phyloP scores from a whole-genome alignment of 257 asterid species.

The Fraxinus pennsylvanica region DNA sequence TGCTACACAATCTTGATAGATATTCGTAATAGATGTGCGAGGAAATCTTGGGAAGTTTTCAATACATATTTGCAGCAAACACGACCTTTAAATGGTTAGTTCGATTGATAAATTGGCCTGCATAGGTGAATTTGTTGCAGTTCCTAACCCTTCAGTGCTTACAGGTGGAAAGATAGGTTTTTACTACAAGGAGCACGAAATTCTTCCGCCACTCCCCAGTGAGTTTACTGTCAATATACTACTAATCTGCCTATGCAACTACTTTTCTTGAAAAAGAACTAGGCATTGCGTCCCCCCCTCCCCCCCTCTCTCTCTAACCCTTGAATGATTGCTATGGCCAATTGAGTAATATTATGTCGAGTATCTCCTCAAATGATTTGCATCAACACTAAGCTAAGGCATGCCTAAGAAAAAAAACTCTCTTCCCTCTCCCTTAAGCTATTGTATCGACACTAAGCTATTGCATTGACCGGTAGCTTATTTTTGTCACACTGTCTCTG shows the following conservation, averaged over 20 bases:
- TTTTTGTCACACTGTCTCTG: not conserved
- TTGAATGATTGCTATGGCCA: not conserved
- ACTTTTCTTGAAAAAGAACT: not conserved
- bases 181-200: constrained; percentile 72
- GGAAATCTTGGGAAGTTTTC: constrained; percentile 65
- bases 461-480: not conserved
- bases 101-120: not conserved
- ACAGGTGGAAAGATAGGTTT: constrained; percentile 71
- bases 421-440: not conserved
- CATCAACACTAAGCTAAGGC: not conserved
- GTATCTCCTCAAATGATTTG: not conserved
- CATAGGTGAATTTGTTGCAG: not conserved
- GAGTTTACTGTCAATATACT: constrained; percentile 26
- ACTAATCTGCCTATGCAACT: not conserved
- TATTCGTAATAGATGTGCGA: constrained; percentile 55
- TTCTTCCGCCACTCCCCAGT: constrained; percentile 81
- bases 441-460: too few species aligned
- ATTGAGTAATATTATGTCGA: not conserved
- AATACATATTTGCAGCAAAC: constrained; percentile 51
- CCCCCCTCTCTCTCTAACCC: too few species aligned
- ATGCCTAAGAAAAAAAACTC: not conserved
- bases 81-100: constrained; percentile 66
- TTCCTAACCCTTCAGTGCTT: constrained; percentile 6
- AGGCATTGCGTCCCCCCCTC: not conserved
- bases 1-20: constrained; percentile 36